Conservation (phyloP, 2,329 filamentous ascomycete genomes). For the Lachnellula occidentalis region DNA sequence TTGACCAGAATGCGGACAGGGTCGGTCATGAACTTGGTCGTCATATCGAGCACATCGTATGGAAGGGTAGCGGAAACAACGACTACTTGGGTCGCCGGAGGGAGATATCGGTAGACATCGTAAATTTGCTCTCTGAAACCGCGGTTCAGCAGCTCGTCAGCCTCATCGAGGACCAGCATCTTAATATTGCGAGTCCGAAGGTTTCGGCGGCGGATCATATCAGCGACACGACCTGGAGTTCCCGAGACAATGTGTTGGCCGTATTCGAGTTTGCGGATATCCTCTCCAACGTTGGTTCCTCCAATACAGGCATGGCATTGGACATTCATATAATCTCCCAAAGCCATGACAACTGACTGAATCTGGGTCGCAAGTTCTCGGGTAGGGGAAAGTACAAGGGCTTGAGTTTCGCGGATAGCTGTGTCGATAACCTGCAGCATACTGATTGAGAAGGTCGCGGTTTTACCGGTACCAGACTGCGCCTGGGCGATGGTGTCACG, state of each 20-base stretch:
- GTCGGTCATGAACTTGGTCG: constrained; percentile 99
- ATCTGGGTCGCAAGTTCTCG: constrained; percentile 97
- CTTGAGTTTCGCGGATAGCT: constrained; percentile 86
- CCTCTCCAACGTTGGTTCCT: constrained; percentile 94
- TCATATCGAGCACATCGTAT: constrained; percentile 98
- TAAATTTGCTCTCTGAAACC: constrained; percentile 99
- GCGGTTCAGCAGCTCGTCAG: constrained; percentile 78
- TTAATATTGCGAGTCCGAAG: constrained; percentile 71
- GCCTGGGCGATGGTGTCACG: constrained; percentile 98
- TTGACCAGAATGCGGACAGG: constrained; percentile 95
- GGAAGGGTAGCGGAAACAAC: constrained; percentile 95
- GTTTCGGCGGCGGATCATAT: constrained; percentile 72
- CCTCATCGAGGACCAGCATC: constrained; percentile 72
- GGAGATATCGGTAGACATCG: constrained; percentile 95
- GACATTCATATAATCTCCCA: constrained; percentile 99
- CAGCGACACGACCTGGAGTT: constrained; percentile 91
- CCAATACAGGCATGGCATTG: constrained; percentile 99
- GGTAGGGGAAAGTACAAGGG: constrained; percentile 90
- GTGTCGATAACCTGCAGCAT: constrained; percentile 96
- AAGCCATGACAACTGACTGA: constrained; percentile 96
- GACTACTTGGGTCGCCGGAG: constrained; percentile 95
- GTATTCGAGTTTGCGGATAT: constrained; percentile 95
- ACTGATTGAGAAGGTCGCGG: constrained; percentile 91
- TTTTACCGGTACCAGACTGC: constrained; percentile 95
- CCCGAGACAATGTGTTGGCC: constrained; percentile 97